phyloP scores from a whole-genome alignment of 176 grass and related monocot genomes.

The Oropetium thomaeum region DNA sequence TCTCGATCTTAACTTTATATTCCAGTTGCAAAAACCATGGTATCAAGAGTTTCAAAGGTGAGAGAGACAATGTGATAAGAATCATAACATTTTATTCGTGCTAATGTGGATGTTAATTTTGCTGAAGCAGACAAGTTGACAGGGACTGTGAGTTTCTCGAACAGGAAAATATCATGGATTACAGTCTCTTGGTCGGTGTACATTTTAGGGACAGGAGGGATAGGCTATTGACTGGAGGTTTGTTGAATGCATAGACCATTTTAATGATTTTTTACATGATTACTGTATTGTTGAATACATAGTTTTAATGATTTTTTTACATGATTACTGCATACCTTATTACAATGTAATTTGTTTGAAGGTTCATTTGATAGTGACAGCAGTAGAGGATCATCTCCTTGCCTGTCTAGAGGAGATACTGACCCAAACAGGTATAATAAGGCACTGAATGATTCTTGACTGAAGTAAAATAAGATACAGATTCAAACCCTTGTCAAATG shows the following conservation, averaged over 20 bases:
- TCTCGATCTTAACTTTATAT: slow-evolving; percentile 98
- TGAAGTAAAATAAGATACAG: not conserved
- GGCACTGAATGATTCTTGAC: not conserved
- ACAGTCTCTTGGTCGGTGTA: slow-evolving; percentile 92
- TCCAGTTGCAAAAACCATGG: slow-evolving; percentile 73
- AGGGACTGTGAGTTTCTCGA: slow-evolving; percentile 96
- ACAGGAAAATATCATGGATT: slow-evolving; percentile 99
- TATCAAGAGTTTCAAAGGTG: slow-evolving; percentile 88
- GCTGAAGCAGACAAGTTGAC: slow-evolving; percentile 76
- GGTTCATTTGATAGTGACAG: slow-evolving; percentile 65
- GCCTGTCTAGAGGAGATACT: slow-evolving; percentile 62
- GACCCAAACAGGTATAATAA: slow-evolving; percentile 73
- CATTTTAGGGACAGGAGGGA: slow-evolving; percentile 76
- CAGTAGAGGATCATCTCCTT: slow-evolving; percentile 54
- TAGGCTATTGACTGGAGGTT: slow-evolving; percentile 61
- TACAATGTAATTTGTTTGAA: slow-evolving; percentile 42
- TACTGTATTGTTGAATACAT: slow-evolving; percentile 36
- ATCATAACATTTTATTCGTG: not conserved
- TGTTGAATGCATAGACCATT: slow-evolving; percentile 32
- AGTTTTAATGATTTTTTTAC: slow-evolving; percentile 8
- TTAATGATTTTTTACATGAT: slow-evolving; percentile 3
- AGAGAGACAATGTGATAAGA: slow-evolving; percentile 6
- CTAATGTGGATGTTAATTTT: slow-evolving; percentile 22
- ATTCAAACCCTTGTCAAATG: not conserved
- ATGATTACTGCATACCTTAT: slow-evolving; percentile 40